Evolutionary conservation across 2,329 filamentous ascomycete species (phyloP).

Genomic region (Diaporthe australafricana): DNA sequence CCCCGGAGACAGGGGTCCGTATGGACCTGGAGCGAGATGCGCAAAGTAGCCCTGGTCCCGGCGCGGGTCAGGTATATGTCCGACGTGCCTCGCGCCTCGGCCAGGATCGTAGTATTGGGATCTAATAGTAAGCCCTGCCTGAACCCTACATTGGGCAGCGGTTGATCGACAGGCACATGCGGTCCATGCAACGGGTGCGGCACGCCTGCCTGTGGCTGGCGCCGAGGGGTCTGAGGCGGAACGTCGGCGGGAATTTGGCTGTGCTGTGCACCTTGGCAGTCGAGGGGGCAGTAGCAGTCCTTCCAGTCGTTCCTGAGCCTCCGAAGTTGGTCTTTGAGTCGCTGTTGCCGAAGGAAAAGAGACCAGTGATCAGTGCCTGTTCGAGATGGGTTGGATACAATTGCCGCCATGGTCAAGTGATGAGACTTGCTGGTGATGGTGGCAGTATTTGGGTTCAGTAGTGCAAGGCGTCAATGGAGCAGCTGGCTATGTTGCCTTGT

Average conservation of each 20-base stretch:
- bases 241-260: neutral
- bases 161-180: neutral
- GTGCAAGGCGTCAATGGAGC: neutral
- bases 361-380: neutral
- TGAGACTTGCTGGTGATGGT: too few relatives aligned
- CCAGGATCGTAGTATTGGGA: rapidly evolving
- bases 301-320: neutral
- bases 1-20: neutral
- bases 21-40: conserved; percentile 3
- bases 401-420: neutral
- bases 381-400: neutral
- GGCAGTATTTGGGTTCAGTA: too few relatives aligned
- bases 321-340: neutral
- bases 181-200: neutral
- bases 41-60: neutral
- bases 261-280: neutral
- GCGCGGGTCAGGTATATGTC: neutral
- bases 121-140: neutral
- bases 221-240: neutral
- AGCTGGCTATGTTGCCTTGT: too few relatives aligned
- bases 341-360: neutral
- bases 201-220: too few relatives aligned
- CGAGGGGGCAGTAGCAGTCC: neutral
- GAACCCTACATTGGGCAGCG: neutral
- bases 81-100: neutral